Evolutionary conservation across 176 grass and related monocot species (phyloP), one percentile per base, ranked within the genome.

Genomic region (Musa troglodytarum): DNA sequence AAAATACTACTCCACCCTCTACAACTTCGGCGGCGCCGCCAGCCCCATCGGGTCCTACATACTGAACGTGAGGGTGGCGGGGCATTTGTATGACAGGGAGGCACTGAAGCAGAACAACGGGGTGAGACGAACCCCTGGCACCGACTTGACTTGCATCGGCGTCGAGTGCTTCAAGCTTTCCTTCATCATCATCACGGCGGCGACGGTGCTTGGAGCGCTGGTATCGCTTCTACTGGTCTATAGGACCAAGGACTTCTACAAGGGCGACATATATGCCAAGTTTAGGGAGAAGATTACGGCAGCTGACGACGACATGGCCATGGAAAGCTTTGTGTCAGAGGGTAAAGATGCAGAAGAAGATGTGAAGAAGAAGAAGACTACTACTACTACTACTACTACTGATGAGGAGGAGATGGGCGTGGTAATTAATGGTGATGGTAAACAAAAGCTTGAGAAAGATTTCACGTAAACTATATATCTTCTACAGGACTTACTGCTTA

Each of bases 1-100:
- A 79, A 92, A 92, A 76, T 92, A 89, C 81, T 92, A 92, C 90
- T 92, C 90, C 34, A 92, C 90, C 72, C 86, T 92, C 21, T 89
- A 89, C 72, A 92, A 92, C 76, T 89, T 92, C 29, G 89, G 89
- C 1, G 85, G 81, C 75, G 83, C 83, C 0, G 89, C 89, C 16
- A 92, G 89, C 81, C 89, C 89, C 59, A 74, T 92, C 66, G 89
- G 89, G 21, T 87, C 89, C 2, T 92, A 92, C 78, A 65, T 82
- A 0, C 89, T 92, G 62, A 84, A 86, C 75, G 89, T 92, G 50
- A 82, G 77, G 78, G 81, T 92, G 49, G 83, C 89, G 0, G 89
- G 89, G 0, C 77, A 85, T 29, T 82, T 92, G 54, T 92, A 92
- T 83, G 89, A 92, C 75, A 79, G 15, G 9, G 83, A 92, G 81